A percentile compares a stretch with the other conserved stretches of the same genome.
Evolutionary conservation across 2,329 filamentous ascomycete genomes (phyloP).

Genomic region (Zarea fungicola): DNA sequence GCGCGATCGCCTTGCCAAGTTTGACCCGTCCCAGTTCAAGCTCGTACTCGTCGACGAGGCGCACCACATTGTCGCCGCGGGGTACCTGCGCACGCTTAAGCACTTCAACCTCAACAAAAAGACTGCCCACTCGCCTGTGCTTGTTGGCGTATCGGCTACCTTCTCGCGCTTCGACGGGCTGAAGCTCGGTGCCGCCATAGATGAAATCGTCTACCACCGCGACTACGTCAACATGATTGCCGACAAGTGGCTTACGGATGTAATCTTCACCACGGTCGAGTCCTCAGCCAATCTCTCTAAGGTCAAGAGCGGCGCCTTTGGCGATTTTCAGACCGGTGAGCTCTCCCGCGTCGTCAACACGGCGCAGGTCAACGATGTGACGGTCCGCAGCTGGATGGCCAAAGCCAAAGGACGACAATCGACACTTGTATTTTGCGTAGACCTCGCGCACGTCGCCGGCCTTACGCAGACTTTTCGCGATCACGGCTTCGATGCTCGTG

Average conservation of each 20-base stretch:
- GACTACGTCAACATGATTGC: slow-evolving; percentile 64
- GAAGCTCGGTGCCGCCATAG: slow-evolving; percentile 75
- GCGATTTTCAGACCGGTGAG: slow-evolving; percentile 76
- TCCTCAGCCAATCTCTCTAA: slow-evolving; percentile 73
- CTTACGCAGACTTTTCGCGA: slow-evolving; percentile 72
- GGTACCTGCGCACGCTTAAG: slow-evolving; percentile 69
- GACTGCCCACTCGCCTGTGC: slow-evolving; percentile 44
- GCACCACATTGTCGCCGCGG: slow-evolving; percentile 85
- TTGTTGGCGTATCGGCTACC: slow-evolving; percentile 87
- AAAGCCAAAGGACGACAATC: slow-evolving; percentile 71
- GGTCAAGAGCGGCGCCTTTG: slow-evolving; percentile 55
- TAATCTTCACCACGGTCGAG: slow-evolving; percentile 90
- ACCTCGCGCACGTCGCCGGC: slow-evolving; percentile 72
- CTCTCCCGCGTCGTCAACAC: slow-evolving; percentile 83
- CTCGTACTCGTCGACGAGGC: slow-evolving; percentile 92
- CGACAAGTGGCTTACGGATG: slow-evolving; percentile 85
- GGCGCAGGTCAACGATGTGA: slow-evolving; percentile 71
- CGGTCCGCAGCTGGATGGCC: slow-evolving; percentile 78
- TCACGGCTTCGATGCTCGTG: slow-evolving; percentile 75
- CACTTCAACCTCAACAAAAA: slow-evolving; percentile 67
- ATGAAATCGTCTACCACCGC: slow-evolving; percentile 95
- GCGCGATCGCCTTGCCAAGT: slow-evolving; percentile 72
- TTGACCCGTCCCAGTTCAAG: slow-evolving; percentile 75
- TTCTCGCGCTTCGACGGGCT: slow-evolving; percentile 77
- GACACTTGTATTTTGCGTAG: slow-evolving; percentile 91